phyloP scores from a whole-genome alignment of 2,329 filamentous ascomycete genomes.

The Pseudopyrenochaeta lycopersici region DNA sequence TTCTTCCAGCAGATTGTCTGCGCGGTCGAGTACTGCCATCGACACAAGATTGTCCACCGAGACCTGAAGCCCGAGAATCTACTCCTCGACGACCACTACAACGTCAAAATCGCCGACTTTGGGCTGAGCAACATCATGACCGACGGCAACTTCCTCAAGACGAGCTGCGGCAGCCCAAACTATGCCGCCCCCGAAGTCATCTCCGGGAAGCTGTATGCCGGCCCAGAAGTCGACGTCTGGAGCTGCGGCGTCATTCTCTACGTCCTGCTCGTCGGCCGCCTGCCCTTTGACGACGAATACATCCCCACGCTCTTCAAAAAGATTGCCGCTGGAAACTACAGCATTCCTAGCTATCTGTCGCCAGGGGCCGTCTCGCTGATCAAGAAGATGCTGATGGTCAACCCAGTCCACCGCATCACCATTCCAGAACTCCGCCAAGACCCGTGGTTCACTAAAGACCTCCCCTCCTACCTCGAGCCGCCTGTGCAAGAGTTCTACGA shows the following conservation, averaged over 20 bases:
- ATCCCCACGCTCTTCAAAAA: conserved; percentile 98
- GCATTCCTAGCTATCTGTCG: conserved; percentile 90
- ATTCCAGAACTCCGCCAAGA: conserved; percentile 93
- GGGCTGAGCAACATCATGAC: conserved; percentile 99
- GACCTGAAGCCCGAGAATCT: conserved; percentile 98
- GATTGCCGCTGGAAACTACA: conserved; percentile 93
- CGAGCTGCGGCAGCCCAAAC: conserved; percentile 96
- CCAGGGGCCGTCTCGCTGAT: conserved; percentile 83
- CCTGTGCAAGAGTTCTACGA: conserved; percentile 92
- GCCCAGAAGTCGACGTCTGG: conserved; percentile 98
- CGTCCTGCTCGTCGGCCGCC: conserved; percentile 69
- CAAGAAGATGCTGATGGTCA: conserved; percentile 92
- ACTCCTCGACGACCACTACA: conserved; percentile 91
- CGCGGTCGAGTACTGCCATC: conserved; percentile 97
- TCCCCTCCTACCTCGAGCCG: conserved; percentile 85
- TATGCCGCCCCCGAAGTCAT: conserved; percentile 98
- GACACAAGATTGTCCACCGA: conserved; percentile 98
- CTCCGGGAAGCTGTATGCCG: conserved; percentile 95
- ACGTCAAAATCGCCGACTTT: conserved; percentile 99
- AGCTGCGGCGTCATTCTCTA: conserved; percentile 86
- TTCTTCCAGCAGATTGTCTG: conserved; percentile 99
- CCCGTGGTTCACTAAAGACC: conserved; percentile 89
- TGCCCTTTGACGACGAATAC: conserved; percentile 98
- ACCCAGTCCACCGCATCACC: conserved; percentile 91
- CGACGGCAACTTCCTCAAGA: conserved; percentile 98